Conservation (phyloP, 1,139 yeast genomes). For the Candida neerlandica region DNA sequence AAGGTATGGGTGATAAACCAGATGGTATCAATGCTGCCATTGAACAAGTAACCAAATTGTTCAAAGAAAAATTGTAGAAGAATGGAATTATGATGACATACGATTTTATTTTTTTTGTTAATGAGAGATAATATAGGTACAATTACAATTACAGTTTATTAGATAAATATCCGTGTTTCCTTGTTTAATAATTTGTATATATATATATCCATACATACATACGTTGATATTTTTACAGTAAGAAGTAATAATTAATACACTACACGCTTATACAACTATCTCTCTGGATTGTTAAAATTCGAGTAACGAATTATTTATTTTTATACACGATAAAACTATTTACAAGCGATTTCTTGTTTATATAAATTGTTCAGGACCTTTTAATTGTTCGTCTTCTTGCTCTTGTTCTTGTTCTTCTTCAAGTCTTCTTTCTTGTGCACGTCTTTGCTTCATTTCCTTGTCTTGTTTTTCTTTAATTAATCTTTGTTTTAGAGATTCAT, state of each 20-base stretch:
- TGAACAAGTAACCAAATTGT: constrained; percentile 60
- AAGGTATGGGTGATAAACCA: constrained; percentile 92
- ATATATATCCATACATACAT: too few relatives aligned
- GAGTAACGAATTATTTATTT: neutral
- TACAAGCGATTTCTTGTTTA: constrained; percentile 2
- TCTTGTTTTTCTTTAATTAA: constrained; percentile 1
- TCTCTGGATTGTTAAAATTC: neutral
- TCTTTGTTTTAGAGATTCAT: neutral
- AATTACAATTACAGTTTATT: constrained; percentile 1
- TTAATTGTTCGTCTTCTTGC: constrained; percentile 1
- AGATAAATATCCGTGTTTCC: neutral
- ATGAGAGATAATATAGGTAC: neutral
- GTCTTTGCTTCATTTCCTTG: too few relatives aligned
- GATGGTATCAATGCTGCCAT: constrained; percentile 73
- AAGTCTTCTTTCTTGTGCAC: neutral
- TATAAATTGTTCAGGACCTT: too few relatives aligned
- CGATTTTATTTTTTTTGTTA: too few relatives aligned
- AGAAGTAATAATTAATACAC: too few relatives aligned
- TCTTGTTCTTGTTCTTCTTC: constrained; percentile 3
- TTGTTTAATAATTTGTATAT: neutral
- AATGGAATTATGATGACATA: neutral
- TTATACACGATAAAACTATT: constrained; percentile 4
- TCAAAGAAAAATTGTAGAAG: constrained; percentile 59
- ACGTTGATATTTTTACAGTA: too few relatives aligned
- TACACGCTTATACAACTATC: too few relatives aligned